Evolutionary conservation across 2,329 filamentous ascomycete species (phyloP), one percentile per base, ranked within the genome.

Genomic region (Fusarium drepaniforme): DNA sequence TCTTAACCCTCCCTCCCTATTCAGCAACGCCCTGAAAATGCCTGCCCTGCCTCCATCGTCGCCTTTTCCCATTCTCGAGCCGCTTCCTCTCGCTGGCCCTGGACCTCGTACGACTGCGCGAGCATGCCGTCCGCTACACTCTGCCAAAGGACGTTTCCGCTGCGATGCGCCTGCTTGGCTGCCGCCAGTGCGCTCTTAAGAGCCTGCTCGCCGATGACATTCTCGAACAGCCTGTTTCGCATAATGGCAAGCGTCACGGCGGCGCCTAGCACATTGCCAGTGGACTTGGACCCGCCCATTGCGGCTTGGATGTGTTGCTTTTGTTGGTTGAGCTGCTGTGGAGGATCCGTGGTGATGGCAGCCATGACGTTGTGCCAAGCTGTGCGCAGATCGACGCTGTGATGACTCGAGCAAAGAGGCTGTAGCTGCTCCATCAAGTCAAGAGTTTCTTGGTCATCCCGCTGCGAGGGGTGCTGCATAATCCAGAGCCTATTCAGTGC

Each of bases 201-300:
- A 0, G 93, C 93, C 81, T 96, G 93, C 68, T 93, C 93, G 60
- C 95, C 95, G 5, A 97, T 91, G 16, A 96, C 93, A 69, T 93
- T 93, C 56, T 93, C 92, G 82, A 96, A 98, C 79, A 98, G 93
- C 62, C 92, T 90, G 79, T 90, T 91, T 63, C 93, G 93, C 93
- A 98, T 97, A 74, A 97, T 92, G 76, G 92, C 95, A 69, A 98
- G 90, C 8, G 93, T 92, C 74, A 98, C 93, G 58, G 92, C 92
- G n/a, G 95, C 89, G 64, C 96, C 93, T 74, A 97, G 93, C 35
- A 90, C 90, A 81, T 98, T 98, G 65, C 88, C 87, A 11, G 93
- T 91, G 9, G 87, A 86, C 74, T 93, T 92, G 15, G 94, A 92
- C 4, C 91, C 90, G 44, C 89, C 88, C 49, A 98, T 88, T 3